These are phyloP conservation scores for Pseudognaphalium luteoalbum DNA, from an alignment of 129 eudicot species.

Conservation along the genomic window DNA sequence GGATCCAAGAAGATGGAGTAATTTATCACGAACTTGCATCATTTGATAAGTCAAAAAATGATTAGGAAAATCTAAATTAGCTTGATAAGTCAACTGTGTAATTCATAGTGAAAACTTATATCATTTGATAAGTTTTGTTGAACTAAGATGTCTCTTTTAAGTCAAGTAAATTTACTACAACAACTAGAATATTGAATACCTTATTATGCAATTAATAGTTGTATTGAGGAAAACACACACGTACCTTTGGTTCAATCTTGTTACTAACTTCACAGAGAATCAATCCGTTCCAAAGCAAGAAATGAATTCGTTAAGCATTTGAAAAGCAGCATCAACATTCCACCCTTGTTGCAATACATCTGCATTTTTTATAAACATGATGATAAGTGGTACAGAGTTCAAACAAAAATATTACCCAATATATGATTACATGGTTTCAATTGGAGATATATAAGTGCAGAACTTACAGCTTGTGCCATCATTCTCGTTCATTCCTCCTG, in stretches of 20 bases:
- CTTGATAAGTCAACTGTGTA: not conserved
- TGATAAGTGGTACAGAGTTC: not conserved
- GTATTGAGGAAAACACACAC: too few species aligned
- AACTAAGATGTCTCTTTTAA: not conserved
- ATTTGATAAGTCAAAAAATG: not conserved
- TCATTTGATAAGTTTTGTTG: not conserved
- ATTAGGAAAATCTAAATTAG: not conserved
- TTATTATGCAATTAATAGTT: too few species aligned
- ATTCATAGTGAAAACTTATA: not conserved
- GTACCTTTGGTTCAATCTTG: too few species aligned
- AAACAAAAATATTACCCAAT: not conserved
- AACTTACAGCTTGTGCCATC: constrained; percentile 79
- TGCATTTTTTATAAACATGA: not conserved
- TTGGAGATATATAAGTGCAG: not conserved
- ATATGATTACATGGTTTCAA: not conserved
- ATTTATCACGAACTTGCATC: not conserved
- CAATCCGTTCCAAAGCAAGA: too few species aligned
- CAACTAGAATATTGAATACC: too few species aligned
- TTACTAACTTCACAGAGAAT: too few species aligned
- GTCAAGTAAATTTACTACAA: too few species aligned
- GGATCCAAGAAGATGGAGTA: not conserved
- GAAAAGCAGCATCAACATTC: constrained; percentile 63
- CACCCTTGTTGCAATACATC: constrained; percentile 84
- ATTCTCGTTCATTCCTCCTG: constrained; percentile 74
- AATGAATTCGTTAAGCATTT: constrained; percentile 42